Conservation (phyloP, 129 eudicot species). For the Escallonia rubra region DNA sequence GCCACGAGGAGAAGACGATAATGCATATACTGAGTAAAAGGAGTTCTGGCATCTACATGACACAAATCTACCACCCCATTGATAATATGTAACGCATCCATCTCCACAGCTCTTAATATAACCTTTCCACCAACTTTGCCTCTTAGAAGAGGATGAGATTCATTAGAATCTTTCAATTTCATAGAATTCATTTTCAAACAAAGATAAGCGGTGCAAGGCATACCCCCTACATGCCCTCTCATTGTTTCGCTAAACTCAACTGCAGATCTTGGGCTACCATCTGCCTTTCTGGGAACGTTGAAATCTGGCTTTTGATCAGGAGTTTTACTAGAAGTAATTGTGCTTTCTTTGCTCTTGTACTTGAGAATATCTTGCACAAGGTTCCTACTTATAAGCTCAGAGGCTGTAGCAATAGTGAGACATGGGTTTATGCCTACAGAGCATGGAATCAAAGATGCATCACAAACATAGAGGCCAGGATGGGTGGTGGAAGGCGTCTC, state of each 20-base stretch:
- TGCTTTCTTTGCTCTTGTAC: constrained; percentile 6
- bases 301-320: constrained; percentile 3
- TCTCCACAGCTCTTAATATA: constrained; percentile 23
- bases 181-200: constrained; percentile 17
- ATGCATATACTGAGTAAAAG: constrained; percentile 45
- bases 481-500: constrained; percentile 14
- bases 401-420: constrained; percentile 36
- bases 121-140: constrained; percentile 39
- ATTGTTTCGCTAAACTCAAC: constrained; percentile 25
- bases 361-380: constrained; percentile 25
- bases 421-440: constrained; percentile 44
- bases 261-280: constrained; percentile 7
- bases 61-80: constrained; percentile 43
- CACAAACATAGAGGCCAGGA: constrained; percentile 44
- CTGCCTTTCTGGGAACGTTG: not conserved
- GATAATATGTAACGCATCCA: constrained; percentile 32
- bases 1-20: constrained; percentile 38
- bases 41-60: constrained; percentile 29
- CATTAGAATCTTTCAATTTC: constrained; percentile 1
- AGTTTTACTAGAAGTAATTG: not conserved
- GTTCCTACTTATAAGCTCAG: constrained; percentile 38
- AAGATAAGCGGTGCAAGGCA: constrained; percentile 39
- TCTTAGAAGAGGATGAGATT: constrained; percentile 21
- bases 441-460: constrained; percentile 51
- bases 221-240: constrained; percentile 41